Conservation (phyloP, 2,329 filamentous ascomycete genomes). For the Ophiocordyceps camponoti-leonardi region DNA sequence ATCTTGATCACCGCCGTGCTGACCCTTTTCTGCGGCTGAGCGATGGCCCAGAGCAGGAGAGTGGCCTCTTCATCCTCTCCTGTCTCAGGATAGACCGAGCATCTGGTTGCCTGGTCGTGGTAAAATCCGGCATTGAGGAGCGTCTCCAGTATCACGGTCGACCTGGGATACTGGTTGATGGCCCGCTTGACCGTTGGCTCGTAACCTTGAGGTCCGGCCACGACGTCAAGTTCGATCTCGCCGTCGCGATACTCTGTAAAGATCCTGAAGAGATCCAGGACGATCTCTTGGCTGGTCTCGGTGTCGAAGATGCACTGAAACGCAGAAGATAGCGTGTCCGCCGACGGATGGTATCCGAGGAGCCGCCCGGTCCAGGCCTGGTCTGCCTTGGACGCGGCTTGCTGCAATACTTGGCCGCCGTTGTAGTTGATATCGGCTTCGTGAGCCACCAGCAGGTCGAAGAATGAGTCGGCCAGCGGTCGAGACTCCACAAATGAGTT, state of each 20-base stretch:
- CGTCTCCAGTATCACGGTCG: conserved; percentile 29
- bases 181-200: conserved; percentile 34
- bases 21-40: conserved; percentile 45
- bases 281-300: conserved; percentile 28
- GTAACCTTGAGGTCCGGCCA: conserved; percentile 22
- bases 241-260: conserved; percentile 33
- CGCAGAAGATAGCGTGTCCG: conserved; percentile 30
- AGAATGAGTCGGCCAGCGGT: conserved; percentile 25
- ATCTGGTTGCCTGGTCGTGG: conserved; percentile 32
- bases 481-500: conserved; percentile 19
- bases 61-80: conserved; percentile 37
- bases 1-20: conserved; percentile 39
- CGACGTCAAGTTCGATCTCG: conserved; percentile 30
- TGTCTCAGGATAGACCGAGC: conserved; percentile 24
- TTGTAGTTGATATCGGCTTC: conserved; percentile 31
- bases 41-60: conserved; percentile 41
- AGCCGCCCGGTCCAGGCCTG: conserved; percentile 30
- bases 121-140: conserved; percentile 42
- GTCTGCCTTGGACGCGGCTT: conserved; percentile 34
- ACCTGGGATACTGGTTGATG: conserved; percentile 36
- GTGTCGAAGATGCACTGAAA: conserved; percentile 40
- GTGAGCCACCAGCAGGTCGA: conserved; percentile 19
- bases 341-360: conserved; percentile 29
- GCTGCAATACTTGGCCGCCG: conserved; percentile 33
- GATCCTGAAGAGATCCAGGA: conserved; percentile 30